phyloP scores from a whole-genome alignment of 1,139 yeast genomes.

The Chernovozyma aurita region DNA sequence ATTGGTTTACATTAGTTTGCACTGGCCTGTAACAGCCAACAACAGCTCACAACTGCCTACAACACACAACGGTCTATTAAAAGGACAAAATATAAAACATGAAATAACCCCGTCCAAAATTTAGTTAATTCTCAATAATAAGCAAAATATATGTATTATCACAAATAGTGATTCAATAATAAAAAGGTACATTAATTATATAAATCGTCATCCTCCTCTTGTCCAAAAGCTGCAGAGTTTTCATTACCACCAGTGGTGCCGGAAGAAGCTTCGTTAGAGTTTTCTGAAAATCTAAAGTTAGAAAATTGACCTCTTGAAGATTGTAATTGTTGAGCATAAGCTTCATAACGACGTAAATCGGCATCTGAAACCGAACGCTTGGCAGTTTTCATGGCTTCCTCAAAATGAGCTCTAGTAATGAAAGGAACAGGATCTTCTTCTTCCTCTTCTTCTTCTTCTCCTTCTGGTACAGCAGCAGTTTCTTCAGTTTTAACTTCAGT shows the following conservation, averaged over 20 bases:
- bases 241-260: slow-evolving; percentile 14
- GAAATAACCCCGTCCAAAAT: no score
- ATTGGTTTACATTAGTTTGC: no score
- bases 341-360: slow-evolving; percentile 97
- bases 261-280: slow-evolving; percentile 33
- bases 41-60: no score
- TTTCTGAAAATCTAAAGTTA: slow-evolving; percentile 66
- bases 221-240: slow-evolving; percentile 8
- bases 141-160: neutral
- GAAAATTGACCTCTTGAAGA: slow-evolving; percentile 91
- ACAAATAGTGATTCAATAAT: neutral
- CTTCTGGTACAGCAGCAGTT: slow-evolving; percentile 14
- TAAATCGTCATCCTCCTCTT: slow-evolving; percentile 8
- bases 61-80: no score
- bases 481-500: slow-evolving; percentile 22
- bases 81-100: no score
- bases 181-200: slow-evolving; percentile 5
- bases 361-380: slow-evolving; percentile 96
- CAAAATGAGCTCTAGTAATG: slow-evolving; percentile 89
- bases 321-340: slow-evolving; percentile 94
- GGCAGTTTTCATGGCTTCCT: slow-evolving; percentile 99
- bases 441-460: slow-evolving; percentile 47
- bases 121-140: no score
- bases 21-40: no score
- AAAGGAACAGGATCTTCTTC: slow-evolving; percentile 92